Evolutionary conservation across 2,329 filamentous ascomycete genomes (phyloP).

Genomic region (Didymella arachidicola): DNA sequence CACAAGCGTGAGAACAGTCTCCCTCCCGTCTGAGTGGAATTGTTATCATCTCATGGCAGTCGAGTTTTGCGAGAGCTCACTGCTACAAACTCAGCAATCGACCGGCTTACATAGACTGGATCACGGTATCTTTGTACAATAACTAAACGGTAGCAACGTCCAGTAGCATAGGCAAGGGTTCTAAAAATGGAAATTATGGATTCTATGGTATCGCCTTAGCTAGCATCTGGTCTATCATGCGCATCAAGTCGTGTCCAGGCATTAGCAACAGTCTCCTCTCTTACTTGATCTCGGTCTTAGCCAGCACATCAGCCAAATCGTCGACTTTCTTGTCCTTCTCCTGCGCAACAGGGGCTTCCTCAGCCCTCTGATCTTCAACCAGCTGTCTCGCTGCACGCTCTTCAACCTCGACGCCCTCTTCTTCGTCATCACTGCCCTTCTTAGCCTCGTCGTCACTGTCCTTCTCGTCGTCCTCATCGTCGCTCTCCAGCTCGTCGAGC

Average conservation of each 20-base stretch:
- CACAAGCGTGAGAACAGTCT: slow-evolving; percentile 24
- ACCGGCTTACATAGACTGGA: background rate
- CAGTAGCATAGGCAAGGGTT: background rate
- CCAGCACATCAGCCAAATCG: slow-evolving; percentile 75
- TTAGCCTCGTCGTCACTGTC: slow-evolving; percentile 68
- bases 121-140: background rate
- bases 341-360: slow-evolving; percentile 76
- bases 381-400: slow-evolving; percentile 60
- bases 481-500: slow-evolving; percentile 80
- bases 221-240: slow-evolving; percentile 7
- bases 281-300: slow-evolving; percentile 66
- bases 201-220: slow-evolving; percentile 23
- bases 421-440: slow-evolving; percentile 72
- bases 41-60: background rate
- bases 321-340: slow-evolving; percentile 81
- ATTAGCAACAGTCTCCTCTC: background rate
- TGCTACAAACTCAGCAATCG: no score
- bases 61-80: no score
- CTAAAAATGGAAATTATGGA: slow-evolving; percentile 11
- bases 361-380: slow-evolving; percentile 74
- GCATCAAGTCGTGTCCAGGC: slow-evolving; percentile 1
- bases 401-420: slow-evolving; percentile 63
- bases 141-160: background rate
- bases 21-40: background rate
- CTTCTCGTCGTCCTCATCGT: slow-evolving; percentile 80